Evolutionary conservation across 139 green algal species (phyloP).

Genomic region (Pleodorina starrii): DNA sequence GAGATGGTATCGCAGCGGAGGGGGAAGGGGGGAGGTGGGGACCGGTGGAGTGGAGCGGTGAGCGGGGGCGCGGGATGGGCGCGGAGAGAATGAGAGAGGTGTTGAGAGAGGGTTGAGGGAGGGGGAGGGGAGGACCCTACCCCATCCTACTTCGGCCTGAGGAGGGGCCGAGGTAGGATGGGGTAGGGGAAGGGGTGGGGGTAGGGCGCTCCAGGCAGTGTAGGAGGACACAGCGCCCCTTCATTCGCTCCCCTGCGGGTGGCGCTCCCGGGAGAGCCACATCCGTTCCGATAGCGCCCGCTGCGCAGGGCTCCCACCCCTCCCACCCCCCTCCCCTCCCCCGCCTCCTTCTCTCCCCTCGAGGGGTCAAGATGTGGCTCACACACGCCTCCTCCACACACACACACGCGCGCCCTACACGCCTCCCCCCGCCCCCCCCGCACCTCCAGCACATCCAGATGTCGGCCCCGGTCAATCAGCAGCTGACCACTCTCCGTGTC

Average conservation of each 20-base stretch:
- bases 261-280: background rate
- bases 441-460: slow-evolving; percentile 68
- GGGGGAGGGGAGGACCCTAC: too few species aligned
- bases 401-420: background rate
- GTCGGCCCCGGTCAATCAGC: slow-evolving; percentile 62
- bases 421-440: background rate
- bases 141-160: too few species aligned
- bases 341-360: background rate
- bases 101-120: background rate
- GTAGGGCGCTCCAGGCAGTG: too few species aligned
- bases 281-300: background rate
- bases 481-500: slow-evolving; percentile 70
- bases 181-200: too few species aligned
- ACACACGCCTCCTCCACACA: too few species aligned
- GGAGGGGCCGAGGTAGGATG: too few species aligned
- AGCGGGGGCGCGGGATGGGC: background rate
- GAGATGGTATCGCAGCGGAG: background rate
- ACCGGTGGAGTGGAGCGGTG: background rate
- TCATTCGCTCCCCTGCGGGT: too few species aligned
- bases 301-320: background rate
- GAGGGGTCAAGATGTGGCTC: too few species aligned
- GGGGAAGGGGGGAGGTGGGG: background rate
- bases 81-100: background rate
- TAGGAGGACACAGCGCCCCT: too few species aligned
- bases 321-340: background rate